Evolutionary conservation across 2,329 filamentous ascomycete species (phyloP).

Genomic region (Colletotrichum sp.): DNA sequence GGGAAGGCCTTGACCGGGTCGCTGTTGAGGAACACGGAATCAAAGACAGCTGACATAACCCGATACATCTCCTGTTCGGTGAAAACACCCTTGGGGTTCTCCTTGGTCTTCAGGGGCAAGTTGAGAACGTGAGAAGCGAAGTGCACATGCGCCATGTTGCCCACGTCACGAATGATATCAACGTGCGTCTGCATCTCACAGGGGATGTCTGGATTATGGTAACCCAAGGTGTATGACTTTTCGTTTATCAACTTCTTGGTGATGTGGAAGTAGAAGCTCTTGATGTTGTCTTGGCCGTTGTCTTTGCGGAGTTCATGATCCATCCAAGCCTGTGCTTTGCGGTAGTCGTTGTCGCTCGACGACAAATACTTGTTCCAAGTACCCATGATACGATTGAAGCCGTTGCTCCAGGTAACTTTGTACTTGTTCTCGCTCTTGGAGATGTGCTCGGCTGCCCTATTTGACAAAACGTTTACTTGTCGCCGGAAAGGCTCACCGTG

Average conservation of each 20-base stretch:
- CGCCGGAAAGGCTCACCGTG: neutral
- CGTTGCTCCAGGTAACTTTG: conserved; percentile 68
- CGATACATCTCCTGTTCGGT: conserved; percentile 63
- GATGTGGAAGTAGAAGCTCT: conserved; percentile 69
- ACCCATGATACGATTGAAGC: conserved; percentile 66
- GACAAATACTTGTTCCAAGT: conserved; percentile 58
- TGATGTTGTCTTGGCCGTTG: conserved; percentile 58
- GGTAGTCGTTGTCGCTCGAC: conserved; percentile 52
- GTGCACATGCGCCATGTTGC: conserved; percentile 69
- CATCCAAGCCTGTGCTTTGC: conserved; percentile 57
- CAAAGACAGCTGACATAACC: conserved; percentile 70
- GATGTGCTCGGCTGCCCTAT: conserved; percentile 65
- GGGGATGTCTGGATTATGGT: conserved; percentile 21
- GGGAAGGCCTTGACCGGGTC: conserved; percentile 72
- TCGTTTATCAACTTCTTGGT: conserved; percentile 66
- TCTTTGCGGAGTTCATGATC: conserved; percentile 64
- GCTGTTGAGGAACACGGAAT: conserved; percentile 68
- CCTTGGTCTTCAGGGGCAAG: conserved; percentile 68
- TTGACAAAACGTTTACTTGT: conserved; percentile 63
- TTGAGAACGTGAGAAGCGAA: conserved; percentile 69
- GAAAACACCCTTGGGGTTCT: conserved; percentile 64
- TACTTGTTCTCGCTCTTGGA: conserved; percentile 67
- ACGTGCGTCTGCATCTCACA: conserved; percentile 51
- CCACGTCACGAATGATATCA: conserved; percentile 74
- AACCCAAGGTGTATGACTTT: conserved; percentile 66